phyloP scores from a whole-genome alignment of 2,329 filamentous ascomycete genomes.

The Clarireedia homoeocarpa region DNA sequence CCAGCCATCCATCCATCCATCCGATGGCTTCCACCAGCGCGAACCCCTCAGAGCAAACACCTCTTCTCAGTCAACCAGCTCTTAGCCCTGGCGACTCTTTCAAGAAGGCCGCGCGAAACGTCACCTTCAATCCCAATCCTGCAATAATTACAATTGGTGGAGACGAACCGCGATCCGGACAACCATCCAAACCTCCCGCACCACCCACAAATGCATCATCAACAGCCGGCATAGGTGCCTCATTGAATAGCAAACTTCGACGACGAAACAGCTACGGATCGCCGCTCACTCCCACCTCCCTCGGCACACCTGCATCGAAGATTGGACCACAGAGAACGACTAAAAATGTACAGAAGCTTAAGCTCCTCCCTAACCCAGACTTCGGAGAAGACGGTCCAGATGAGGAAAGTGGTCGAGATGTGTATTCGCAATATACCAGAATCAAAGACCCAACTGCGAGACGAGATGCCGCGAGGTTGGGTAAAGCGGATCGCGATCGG shows the following conservation, averaged over 20 bases:
- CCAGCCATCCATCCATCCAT: neutral
- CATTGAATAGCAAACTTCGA: constrained; percentile 80
- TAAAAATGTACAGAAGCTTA: constrained; percentile 93
- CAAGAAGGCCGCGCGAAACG: constrained; percentile 39
- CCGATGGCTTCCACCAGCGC: constrained; percentile 2
- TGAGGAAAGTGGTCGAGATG: constrained; percentile 87
- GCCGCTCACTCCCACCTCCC: constrained; percentile 28
- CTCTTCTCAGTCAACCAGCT: neutral
- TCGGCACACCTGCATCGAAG: constrained; percentile 46
- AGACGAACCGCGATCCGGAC: neutral
- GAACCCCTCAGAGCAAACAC: constrained; percentile 5
- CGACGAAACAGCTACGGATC: constrained; percentile 74
- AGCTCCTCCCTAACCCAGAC: constrained; percentile 88
- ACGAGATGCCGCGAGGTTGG: constrained; percentile 82
- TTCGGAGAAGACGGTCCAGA: constrained; percentile 68
- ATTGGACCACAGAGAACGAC: constrained; percentile 92
- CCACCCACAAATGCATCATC: constrained; percentile 25
- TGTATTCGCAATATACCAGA: constrained; percentile 94
- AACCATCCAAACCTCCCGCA: neutral
- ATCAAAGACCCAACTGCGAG: constrained; percentile 95
- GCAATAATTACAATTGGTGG: constrained; percentile 51
- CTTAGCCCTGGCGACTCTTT: neutral
- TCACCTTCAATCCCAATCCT: constrained; percentile 70
- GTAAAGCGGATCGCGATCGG: constrained; percentile 83
- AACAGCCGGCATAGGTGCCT: constrained; percentile 53